Evolutionary conservation across 169 alveolate species (phyloP), one percentile per base, ranked within the genome.

Genomic region (Eimeria zaria): DNA sequence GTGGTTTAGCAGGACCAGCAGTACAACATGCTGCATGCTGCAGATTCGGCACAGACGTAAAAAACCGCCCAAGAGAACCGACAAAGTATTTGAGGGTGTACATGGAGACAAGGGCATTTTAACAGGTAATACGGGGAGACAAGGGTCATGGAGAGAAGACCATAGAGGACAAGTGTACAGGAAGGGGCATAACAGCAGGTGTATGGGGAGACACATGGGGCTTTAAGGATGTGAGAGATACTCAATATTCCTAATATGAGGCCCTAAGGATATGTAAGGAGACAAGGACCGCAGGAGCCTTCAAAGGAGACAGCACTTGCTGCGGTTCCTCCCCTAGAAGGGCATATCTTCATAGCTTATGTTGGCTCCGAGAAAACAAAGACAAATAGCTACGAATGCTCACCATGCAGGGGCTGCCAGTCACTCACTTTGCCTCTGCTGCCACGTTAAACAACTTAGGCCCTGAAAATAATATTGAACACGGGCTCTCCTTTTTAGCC

Each of bases 381-480:
- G n/a, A 33, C 48, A 80, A 30, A 80, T 27, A 67, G 78, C 78
- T 67, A 5, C n/a, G n/a, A 22, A 27, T 2, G 44, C 36, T 33
- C 62, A 30, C 12, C 58, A 18, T 46, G 39, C 87, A 55, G 89
- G 69, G 27, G 27, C 27, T 78, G 67, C 67, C 67, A 48, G 27
- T 30, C 71, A 22, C 3, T 53, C 51, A 73, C 83, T 73, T 51
- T n/a, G 89, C 78, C 55, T 84, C 92, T 46, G 78, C 92, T 39
- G 92, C 48, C 48, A 84, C 92, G 67, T 84, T 84, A 84, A 84
- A 84, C 92, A 84, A 22, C 78, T 84, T 53, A 36, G 92, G 92
- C 41, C 92, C 92, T 55, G 78, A 84, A 55, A 84, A 84, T 4
- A 84, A 41, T 20, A 84, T 60, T 41, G 92, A 84, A 60, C 92